Evolutionary conservation across 2,329 filamentous ascomycete genomes (phyloP).

Genomic region (Alternaria gaisen): DNA sequence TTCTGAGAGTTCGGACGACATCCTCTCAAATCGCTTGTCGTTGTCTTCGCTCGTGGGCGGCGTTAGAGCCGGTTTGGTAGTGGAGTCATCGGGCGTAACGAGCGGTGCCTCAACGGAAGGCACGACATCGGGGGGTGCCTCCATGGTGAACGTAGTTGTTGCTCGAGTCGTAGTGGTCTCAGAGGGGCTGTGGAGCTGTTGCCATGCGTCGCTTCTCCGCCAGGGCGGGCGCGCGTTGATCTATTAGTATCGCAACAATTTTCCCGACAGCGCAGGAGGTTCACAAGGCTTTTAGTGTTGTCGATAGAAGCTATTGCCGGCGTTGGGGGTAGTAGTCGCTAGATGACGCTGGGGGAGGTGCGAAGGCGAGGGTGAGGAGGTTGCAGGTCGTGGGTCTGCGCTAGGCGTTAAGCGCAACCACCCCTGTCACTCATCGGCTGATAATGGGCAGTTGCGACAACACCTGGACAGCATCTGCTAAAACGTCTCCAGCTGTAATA

Average conservation of each 20-base stretch:
- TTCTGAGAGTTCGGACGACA: constrained; percentile 60
- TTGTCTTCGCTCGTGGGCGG: constrained; percentile 63
- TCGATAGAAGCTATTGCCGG: constrained; percentile 11
- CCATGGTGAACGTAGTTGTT: constrained; percentile 33
- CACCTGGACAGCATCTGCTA: background rate
- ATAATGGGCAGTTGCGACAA: constrained; percentile 18
- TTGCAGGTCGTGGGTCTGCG: constrained; percentile 23
- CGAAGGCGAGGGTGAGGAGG: constrained; percentile 25
- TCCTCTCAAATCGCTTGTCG: constrained; percentile 55
- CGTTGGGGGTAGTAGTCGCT: constrained; percentile 24
- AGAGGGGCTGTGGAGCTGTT: constrained; percentile 30
- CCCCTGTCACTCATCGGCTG: constrained; percentile 20
- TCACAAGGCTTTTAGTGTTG: constrained; percentile 4
- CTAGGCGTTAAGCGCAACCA: constrained; percentile 9
- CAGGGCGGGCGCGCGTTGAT: constrained; percentile 32
- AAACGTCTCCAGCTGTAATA: background rate
- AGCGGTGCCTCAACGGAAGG: constrained; percentile 46
- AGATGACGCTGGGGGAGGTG: constrained; percentile 38
- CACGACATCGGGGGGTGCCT: constrained; percentile 40
- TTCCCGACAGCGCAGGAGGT: constrained; percentile 35
- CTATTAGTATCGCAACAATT: constrained; percentile 30
- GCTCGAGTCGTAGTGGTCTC: constrained; percentile 24
- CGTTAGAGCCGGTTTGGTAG: constrained; percentile 55
- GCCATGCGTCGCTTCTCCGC: constrained; percentile 39
- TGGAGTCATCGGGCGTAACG: constrained; percentile 35